A percentile compares a stretch with the other conserved stretches of the same genome.
phyloP scores from a whole-genome alignment of 192 early-diverging fungal species.

The Backusella luteola region DNA sequence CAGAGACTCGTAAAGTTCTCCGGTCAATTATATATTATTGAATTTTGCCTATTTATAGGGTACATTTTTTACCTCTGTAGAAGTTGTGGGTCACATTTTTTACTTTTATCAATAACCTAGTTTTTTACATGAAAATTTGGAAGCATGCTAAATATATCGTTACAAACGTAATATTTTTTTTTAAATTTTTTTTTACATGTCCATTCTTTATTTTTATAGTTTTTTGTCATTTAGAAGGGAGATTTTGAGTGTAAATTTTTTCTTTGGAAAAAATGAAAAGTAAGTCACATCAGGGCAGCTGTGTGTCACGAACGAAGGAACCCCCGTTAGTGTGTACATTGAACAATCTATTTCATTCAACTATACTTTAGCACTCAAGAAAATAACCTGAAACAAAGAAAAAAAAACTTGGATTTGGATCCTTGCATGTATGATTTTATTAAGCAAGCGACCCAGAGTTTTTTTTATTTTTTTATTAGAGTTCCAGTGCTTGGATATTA shows the following conservation, averaged over 20 bases:
- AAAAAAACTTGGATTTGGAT: too few species aligned
- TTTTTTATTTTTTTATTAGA: too few species aligned
- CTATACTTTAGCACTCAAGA: too few species aligned
- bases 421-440: too few species aligned
- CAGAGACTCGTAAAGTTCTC: conserved; percentile 21
- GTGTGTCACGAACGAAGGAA: too few species aligned
- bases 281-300: too few species aligned
- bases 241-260: too few species aligned
- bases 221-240: neutral
- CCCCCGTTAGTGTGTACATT: too few species aligned
- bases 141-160: neutral
- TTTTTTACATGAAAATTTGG: neutral
- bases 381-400: too few species aligned
- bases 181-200: neutral
- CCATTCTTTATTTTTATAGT: neutral
- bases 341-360: too few species aligned
- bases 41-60: neutral
- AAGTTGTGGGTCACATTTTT: neutral
- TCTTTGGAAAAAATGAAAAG: neutral
- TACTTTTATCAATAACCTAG: neutral
- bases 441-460: too few species aligned
- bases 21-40: conserved; percentile 7
- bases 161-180: neutral
- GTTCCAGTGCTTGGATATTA: too few species aligned
- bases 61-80: neutral